These are phyloP conservation scores for Penicillium sp. DNA, from an alignment of 2,329 filamentous ascomycete genomes.

Conservation along the genomic window DNA sequence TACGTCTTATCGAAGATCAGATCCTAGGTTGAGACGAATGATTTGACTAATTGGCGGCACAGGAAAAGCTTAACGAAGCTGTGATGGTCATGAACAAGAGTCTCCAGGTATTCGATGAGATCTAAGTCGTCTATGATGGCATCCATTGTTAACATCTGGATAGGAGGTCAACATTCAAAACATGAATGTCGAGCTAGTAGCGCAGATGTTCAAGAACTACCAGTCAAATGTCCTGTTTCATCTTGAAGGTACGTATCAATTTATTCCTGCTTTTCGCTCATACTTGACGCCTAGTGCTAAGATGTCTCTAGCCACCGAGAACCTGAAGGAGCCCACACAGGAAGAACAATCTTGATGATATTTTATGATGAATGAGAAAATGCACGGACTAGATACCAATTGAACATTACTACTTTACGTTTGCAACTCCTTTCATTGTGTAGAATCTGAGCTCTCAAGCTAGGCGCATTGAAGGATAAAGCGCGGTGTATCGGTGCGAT, in stretches of 20 bases:
- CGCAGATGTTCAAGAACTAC: constrained; percentile 99
- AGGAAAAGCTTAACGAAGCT: constrained; percentile 98
- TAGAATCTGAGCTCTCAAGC: not conserved
- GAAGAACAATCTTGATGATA: not conserved
- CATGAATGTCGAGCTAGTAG: constrained; percentile 96
- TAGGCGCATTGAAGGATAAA: not conserved
- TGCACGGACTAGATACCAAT: not conserved
- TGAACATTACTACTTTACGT: not conserved
- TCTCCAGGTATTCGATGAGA: constrained; percentile 60
- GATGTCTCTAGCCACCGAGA: constrained; percentile 66
- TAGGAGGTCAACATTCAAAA: constrained; percentile 98
- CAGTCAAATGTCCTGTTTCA: constrained; percentile 97
- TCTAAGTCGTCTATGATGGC: not conserved
- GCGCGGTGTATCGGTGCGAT: not conserved
- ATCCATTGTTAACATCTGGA: not conserved
- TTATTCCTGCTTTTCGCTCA: not conserved
- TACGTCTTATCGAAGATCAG: constrained; percentile 48
- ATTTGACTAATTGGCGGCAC: constrained; percentile 6
- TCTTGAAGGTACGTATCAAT: constrained; percentile 67
- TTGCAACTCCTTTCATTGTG: not conserved
- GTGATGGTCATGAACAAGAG: constrained; percentile 88
- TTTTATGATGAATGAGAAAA: constrained; percentile 8
- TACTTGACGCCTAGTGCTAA: not conserved
- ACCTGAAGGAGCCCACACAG: constrained; percentile 66
- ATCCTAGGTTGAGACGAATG: not conserved